Evolutionary conservation across 192 early-diverging fungal species (phyloP), one percentile per base, ranked within the genome.

Genomic region (Martensiomyces pterosporus): DNA sequence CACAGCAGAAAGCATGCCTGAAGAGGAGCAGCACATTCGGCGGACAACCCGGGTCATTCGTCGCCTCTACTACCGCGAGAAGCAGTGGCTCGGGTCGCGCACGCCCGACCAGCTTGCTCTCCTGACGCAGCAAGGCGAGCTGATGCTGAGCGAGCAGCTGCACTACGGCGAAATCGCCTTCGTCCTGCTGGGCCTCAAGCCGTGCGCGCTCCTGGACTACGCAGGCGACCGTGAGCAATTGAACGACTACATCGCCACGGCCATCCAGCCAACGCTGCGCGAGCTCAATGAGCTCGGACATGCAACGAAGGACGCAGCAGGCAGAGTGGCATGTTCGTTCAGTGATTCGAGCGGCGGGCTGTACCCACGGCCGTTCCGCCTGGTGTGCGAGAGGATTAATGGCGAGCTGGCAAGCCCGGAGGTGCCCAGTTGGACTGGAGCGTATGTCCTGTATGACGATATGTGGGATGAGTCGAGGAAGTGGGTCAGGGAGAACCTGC

Each of bases 91-190:
- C 19, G 39, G 9, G 1, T 15, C 43, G 17, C 67, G 60, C 15
- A 55, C 60, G 1, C 10, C 50, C 51, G 50, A 58, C 17, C 67
- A 71, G 36, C 15, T 24, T 2, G 18, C 38, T 15, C 33, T 32
- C 14, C 67, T 71, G 37, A 59, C 60, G 12, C 67, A 71, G 55
- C 52, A 64, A 19, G 67, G 52, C 33, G 49, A 59, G 23, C 47
- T 64, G 39, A 23, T 29, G 2, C 60, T 71, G 9, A 52, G 27
- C 43, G 67, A 71, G 43, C 67, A 71, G 51, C 55, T 55, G 9
- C 67, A 71, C 43, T 71, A 71, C 43, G 67, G 60, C 36, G 67
- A 71, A 21, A 12, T 71, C 2, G 60, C 60, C 10, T 71, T 71
- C 38, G 39, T 64, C 24, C 55, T 71, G 4, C 39, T 71, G 43